These are phyloP conservation scores for Chlorella sp. DNA, from an alignment of 139 green algal species.

Conservation along the genomic window DNA sequence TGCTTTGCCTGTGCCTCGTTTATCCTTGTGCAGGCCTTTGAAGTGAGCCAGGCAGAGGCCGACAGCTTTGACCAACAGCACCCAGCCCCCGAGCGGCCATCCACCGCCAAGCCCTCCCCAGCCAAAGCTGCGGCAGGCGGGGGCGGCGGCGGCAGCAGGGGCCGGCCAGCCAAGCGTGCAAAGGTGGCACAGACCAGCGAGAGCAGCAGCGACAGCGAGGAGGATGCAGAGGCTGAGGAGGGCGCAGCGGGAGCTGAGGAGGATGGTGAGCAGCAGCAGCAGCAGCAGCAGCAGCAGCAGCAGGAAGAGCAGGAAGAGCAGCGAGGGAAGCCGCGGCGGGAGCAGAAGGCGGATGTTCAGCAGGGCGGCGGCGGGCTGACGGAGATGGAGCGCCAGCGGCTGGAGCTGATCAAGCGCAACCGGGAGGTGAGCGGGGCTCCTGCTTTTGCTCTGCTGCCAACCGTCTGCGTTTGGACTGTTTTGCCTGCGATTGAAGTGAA, in stretches of 20 bases:
- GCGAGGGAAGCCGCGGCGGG: too few relatives aligned
- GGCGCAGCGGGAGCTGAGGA: background rate
- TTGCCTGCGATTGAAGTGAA: too few relatives aligned
- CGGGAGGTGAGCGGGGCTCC: slow-evolving; percentile 17
- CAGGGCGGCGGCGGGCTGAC: slow-evolving; percentile 14
- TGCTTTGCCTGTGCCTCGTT: too few relatives aligned
- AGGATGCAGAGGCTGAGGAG: background rate
- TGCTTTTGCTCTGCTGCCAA: too few relatives aligned
- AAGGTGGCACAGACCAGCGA: background rate
- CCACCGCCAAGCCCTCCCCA: background rate
- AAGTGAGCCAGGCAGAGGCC: background rate
- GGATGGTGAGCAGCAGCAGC: background rate
- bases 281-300: background rate
- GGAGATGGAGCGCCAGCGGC: slow-evolving; percentile 49
- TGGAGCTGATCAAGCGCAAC: slow-evolving; percentile 57
- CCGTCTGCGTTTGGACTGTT: too few relatives aligned
- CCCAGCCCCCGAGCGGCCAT: background rate
- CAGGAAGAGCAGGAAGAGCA: background rate
- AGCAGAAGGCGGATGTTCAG: background rate
- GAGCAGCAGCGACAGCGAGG: background rate
- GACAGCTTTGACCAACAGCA: slow-evolving; percentile 16
- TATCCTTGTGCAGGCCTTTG: slow-evolving; percentile 11
- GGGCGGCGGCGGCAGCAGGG: too few relatives aligned
- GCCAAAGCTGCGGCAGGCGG: background rate
- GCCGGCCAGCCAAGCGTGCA: background rate